Percentiles rank a stretch among this genome's conserved stretches.
Evolutionary conservation across 179 eudicot genomes (phyloP).

Genomic region (Dionaea muscipula): DNA sequence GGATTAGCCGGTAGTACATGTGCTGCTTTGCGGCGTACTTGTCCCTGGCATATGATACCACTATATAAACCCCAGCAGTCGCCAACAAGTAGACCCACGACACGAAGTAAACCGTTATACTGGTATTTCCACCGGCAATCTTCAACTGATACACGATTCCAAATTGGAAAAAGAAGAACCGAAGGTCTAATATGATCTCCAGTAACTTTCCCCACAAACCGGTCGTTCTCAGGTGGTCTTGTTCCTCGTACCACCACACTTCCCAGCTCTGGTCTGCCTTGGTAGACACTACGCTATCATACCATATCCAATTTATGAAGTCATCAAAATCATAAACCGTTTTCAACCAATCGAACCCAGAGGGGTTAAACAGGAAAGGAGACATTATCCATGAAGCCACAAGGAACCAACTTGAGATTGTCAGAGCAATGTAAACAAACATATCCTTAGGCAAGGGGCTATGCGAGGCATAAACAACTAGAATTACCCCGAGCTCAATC

Average conservation of each 20-base stretch:
- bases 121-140: slow-evolving; percentile 32
- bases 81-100: slow-evolving; percentile 69
- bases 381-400: slow-evolving; percentile 86
- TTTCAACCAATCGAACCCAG: slow-evolving; percentile 93
- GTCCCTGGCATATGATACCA: slow-evolving; percentile 51
- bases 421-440: slow-evolving; percentile 67
- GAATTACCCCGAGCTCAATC: slow-evolving; percentile 81
- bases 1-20: slow-evolving; percentile 55
- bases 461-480: slow-evolving; percentile 62
- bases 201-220: slow-evolving; percentile 90
- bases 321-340: slow-evolving; percentile 83
- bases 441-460: slow-evolving; percentile 50
- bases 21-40: slow-evolving; percentile 60
- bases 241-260: slow-evolving; percentile 99
- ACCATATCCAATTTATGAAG: slow-evolving; percentile 80
- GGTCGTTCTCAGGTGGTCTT: slow-evolving; percentile 76
- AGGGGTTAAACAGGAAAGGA: slow-evolving; percentile 86
- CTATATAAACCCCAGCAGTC: slow-evolving; percentile 42
- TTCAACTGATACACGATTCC: slow-evolving; percentile 69
- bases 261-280: slow-evolving; percentile 96
- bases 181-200: slow-evolving; percentile 69
- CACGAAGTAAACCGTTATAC: slow-evolving; percentile 66
- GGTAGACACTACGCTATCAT: slow-evolving; percentile 55
- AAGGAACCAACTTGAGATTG: slow-evolving; percentile 76
- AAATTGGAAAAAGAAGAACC: slow-evolving; percentile 94